A percentile compares a stretch with the other conserved stretches of the same genome.
phyloP scores from a whole-genome alignment of 345 rosid species.

The Hirschfeldia incana region DNA sequence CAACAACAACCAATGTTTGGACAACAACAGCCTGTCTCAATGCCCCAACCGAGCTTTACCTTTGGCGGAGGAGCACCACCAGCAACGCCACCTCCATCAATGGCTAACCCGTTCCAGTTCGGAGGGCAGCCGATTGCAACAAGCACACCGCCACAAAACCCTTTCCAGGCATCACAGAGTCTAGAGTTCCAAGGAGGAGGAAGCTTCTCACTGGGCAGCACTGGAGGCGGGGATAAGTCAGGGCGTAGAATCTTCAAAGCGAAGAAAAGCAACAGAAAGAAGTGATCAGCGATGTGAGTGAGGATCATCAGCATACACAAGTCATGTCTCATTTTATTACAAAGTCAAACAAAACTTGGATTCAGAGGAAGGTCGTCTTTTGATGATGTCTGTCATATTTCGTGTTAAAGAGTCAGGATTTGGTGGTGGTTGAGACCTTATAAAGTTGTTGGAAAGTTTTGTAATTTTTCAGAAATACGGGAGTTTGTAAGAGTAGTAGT shows the following conservation, averaged over 20 bases:
- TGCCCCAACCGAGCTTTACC: conserved; percentile 38
- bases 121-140: conserved; percentile 54
- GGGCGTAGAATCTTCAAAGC: conserved; percentile 53
- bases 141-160: conserved; percentile 53
- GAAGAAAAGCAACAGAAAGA: conserved; percentile 48
- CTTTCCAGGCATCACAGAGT: conserved; percentile 68
- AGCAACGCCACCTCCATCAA: conserved; percentile 40
- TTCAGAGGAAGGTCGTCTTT: neutral
- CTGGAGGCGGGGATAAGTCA: conserved; percentile 71
- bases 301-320: conserved; percentile 6
- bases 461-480: conserved; percentile 29
- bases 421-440: conserved; percentile 16
- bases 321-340: conserved; percentile 2
- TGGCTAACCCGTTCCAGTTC: conserved; percentile 63
- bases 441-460: conserved; percentile 40
- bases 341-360: conserved; percentile 12
- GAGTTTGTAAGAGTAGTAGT: conserved; percentile 24
- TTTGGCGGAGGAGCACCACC: conserved; percentile 43
- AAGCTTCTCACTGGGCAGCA: conserved; percentile 83
- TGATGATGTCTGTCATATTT: neutral
- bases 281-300: conserved; percentile 8
- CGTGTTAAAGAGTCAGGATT: conserved; percentile 9
- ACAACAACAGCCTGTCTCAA: conserved; percentile 49
- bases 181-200: conserved; percentile 64
- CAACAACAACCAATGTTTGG: conserved; percentile 44